These are phyloP conservation scores for Rubia occidens DNA, from an alignment of 305 asterid genomes.

Conservation along the genomic window DNA sequence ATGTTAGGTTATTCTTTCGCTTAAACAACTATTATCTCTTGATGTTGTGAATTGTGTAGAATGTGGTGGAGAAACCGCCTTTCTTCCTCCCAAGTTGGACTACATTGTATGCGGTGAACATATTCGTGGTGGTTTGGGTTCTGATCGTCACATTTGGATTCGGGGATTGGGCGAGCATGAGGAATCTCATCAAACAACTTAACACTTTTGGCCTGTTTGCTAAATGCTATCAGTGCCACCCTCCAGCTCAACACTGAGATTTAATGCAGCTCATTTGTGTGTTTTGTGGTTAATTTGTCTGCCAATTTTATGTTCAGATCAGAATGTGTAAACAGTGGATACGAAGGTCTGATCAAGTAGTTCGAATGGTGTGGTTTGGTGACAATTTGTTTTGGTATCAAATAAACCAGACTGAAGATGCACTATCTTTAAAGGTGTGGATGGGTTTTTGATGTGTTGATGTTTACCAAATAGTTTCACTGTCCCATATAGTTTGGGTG, in stretches of 20 bases:
- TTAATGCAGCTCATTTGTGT: background rate
- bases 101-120: slow-evolving; percentile 30
- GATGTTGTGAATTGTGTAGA: slow-evolving; percentile 22
- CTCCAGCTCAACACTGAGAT: slow-evolving; percentile 17
- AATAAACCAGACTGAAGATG: background rate
- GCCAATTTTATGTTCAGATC: background rate
- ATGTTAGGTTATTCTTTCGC: too few relatives aligned
- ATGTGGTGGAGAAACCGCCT: slow-evolving; percentile 53
- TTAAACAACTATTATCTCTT: too few relatives aligned
- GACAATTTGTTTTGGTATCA: slow-evolving; percentile 8
- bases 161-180: slow-evolving; percentile 46
- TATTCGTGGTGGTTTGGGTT: slow-evolving; percentile 36
- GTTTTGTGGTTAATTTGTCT: slow-evolving; percentile 9
- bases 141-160: slow-evolving; percentile 41
- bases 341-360: background rate
- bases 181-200: slow-evolving; percentile 43
- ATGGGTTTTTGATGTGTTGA: background rate
- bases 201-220: slow-evolving; percentile 46
- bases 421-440: background rate
- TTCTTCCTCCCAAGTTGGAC: slow-evolving; percentile 46
- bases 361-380: background rate
- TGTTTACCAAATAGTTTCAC: background rate
- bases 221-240: slow-evolving; percentile 50
- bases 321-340: background rate
- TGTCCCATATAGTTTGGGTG: background rate